Evolutionary conservation across 2,329 filamentous ascomycete genomes (phyloP).

Genomic region (Hymenoscyphus fructigenus): DNA sequence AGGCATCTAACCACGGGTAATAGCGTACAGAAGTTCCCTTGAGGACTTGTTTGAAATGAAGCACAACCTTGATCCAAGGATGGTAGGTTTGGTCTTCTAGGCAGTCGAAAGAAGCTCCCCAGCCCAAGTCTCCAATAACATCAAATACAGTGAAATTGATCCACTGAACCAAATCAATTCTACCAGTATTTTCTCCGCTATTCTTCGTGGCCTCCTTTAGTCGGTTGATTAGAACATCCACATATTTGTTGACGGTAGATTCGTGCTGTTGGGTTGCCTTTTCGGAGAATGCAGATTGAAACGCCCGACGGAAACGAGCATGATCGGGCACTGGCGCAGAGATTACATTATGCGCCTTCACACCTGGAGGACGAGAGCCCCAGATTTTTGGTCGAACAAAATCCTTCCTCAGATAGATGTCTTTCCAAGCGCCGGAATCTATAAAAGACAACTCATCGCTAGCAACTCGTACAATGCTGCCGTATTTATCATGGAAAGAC

Average conservation of each 20-base stretch:
- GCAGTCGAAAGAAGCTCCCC: conserved; percentile 42
- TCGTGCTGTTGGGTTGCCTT: conserved; percentile 35
- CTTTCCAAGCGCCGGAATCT: conserved; percentile 7
- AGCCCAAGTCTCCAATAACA: conserved; percentile 44
- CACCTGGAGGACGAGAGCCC: background rate
- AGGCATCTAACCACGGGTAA: background rate
- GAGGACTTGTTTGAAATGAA: background rate
- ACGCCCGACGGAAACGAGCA: conserved; percentile 27
- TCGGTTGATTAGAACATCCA: conserved; percentile 11
- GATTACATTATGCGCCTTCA: background rate
- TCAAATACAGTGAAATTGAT: conserved; percentile 40
- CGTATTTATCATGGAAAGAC: conserved; percentile 29
- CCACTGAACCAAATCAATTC: conserved; percentile 35
- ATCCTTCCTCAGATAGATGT: conserved; percentile 13
- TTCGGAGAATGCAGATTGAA: conserved; percentile 35
- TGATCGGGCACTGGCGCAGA: conserved; percentile 19
- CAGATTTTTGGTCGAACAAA: conserved; percentile 1
- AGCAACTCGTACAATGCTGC: conserved; percentile 32
- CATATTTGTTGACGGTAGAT: conserved; percentile 24
- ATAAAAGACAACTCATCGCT: conserved; percentile 34
- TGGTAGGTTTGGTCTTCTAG: conserved; percentile 31
- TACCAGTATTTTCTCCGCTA: background rate
- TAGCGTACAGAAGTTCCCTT: conserved; percentile 5
- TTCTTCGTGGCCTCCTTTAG: conserved; percentile 5
- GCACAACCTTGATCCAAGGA: conserved; percentile 27